These are phyloP conservation scores for Orbilia quercus DNA, from an alignment of 2,329 filamentous ascomycete genomes.

Conservation along the genomic window DNA sequence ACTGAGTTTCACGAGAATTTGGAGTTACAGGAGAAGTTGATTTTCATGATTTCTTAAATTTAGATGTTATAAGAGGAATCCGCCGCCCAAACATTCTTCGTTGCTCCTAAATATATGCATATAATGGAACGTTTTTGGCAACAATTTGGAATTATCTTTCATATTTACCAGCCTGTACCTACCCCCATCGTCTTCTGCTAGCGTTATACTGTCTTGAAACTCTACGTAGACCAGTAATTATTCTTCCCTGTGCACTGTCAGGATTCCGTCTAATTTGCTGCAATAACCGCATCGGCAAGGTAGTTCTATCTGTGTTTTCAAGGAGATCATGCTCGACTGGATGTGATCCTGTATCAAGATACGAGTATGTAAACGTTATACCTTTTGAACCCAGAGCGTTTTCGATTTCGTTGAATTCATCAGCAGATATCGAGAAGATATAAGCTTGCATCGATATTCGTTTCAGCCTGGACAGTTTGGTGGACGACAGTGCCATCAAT, in stretches of 20 bases:
- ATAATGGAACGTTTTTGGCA: too few species aligned
- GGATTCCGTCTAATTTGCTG: background rate
- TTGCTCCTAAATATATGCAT: too few species aligned
- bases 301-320: too few species aligned
- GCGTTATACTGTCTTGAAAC: background rate
- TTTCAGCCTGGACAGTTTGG: slow-evolving; percentile 19
- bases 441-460: slow-evolving; percentile 34
- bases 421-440: slow-evolving; percentile 7
- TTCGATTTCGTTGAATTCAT: slow-evolving; percentile 11
- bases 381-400: slow-evolving; percentile 1
- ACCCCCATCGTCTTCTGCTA: background rate
- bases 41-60: too few species aligned
- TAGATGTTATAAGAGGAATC: too few species aligned
- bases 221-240: background rate
- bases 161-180: background rate
- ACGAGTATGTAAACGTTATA: slow-evolving; percentile 28
- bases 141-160: too few species aligned
- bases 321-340: background rate
- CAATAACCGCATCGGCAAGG: background rate
- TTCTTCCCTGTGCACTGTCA: background rate
- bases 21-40: too few species aligned
- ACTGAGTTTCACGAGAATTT: too few species aligned
- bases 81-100: too few species aligned
- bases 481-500: slow-evolving; percentile 14
- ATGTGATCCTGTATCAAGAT: slow-evolving; percentile 23